Conservation (phyloP, 805 yeast genomes). For the Isabelozyma pseudorhagii region DNA sequence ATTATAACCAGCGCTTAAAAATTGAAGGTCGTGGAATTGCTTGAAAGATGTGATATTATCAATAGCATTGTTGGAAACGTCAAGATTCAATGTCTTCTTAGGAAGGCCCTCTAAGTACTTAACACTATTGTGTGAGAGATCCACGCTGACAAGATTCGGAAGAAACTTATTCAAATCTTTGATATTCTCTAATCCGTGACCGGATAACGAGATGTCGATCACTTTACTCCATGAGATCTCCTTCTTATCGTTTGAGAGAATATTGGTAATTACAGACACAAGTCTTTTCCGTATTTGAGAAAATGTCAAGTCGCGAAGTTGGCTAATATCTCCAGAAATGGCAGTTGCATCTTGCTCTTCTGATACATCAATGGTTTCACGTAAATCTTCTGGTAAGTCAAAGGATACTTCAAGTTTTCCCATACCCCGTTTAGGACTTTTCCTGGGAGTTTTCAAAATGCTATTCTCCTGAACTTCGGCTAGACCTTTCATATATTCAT, state of each 20-base stretch:
- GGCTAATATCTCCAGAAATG: conserved; percentile 43
- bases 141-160: conserved; percentile 39
- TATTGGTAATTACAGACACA: conserved; percentile 45
- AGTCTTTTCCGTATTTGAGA: conserved; percentile 43
- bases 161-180: conserved; percentile 42
- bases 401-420: conserved; percentile 38
- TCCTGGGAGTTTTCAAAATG: conserved; percentile 5
- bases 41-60: conserved; percentile 41
- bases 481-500: background rate
- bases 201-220: conserved; percentile 31
- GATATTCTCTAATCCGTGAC: conserved; percentile 33
- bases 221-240: conserved; percentile 43
- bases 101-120: conserved; percentile 48
- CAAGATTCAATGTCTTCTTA: conserved; percentile 29
- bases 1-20: conserved; percentile 39
- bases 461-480: conserved; percentile 1
- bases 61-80: conserved; percentile 36
- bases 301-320: conserved; percentile 44
- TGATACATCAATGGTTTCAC: conserved; percentile 7
- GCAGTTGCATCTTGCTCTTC: conserved; percentile 7
- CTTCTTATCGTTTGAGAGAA: conserved; percentile 24
- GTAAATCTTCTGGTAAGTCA: conserved; percentile 26
- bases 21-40: conserved; percentile 38
- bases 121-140: conserved; percentile 42
- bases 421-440: conserved; percentile 2